phyloP scores from a whole-genome alignment of 2,329 filamentous ascomycete species.

The Ilyonectria mors-panacis region DNA sequence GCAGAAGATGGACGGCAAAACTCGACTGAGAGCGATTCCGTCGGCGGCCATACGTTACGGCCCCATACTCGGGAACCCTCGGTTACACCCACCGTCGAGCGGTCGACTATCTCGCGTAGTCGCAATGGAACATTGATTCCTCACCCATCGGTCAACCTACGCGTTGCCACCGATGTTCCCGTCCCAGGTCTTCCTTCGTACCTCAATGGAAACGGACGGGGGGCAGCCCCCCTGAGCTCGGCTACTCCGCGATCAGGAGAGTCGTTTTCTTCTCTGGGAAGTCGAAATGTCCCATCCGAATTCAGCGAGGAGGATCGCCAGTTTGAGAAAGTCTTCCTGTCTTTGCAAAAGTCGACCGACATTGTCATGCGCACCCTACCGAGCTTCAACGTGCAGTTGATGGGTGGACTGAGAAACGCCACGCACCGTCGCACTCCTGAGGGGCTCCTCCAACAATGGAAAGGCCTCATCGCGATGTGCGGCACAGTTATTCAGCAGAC shows the following conservation, averaged over 20 bases:
- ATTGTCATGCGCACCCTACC: constrained; percentile 81
- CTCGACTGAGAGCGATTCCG: constrained; percentile 35
- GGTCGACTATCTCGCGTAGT: constrained; percentile 54
- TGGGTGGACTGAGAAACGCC: constrained; percentile 73
- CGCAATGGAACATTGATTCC: constrained; percentile 60
- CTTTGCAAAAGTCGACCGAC: constrained; percentile 81
- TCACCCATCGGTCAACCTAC: constrained; percentile 68
- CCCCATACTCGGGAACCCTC: constrained; percentile 68
- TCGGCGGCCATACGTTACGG: constrained; percentile 64
- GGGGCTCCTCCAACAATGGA: constrained; percentile 76
- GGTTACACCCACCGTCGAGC: constrained; percentile 67
- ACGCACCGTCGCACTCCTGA: constrained; percentile 73
- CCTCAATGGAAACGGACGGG: constrained; percentile 63
- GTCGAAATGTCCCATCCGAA: constrained; percentile 67
- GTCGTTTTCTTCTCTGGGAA: constrained; percentile 76
- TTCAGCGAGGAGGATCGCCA: constrained; percentile 82
- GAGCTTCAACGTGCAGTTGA: constrained; percentile 76
- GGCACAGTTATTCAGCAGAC: constrained; percentile 80
- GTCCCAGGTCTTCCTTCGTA: constrained; percentile 58
- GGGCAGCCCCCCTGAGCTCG: constrained; percentile 66
- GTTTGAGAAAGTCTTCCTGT: constrained; percentile 87
- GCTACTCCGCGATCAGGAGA: constrained; percentile 88
- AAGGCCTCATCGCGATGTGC: constrained; percentile 79
- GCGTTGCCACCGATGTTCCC: constrained; percentile 70
- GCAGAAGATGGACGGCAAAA: constrained; percentile 43